Base-by-base conservation (phyloP, 2,329 filamentous ascomycete genomes). In the Pestalotiopsis sp. region DNA sequence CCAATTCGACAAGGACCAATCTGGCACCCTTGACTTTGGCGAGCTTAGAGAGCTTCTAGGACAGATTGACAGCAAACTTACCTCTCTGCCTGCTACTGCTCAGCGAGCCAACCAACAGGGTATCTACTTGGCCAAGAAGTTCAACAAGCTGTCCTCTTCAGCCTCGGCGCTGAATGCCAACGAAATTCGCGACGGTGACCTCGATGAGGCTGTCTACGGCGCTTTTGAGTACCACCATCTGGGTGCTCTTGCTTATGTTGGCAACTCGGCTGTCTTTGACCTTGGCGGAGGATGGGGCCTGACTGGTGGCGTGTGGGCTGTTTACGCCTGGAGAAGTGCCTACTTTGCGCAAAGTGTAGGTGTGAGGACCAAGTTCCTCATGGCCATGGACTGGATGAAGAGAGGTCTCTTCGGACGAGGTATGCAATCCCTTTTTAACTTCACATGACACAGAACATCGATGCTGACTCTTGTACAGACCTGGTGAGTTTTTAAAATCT, bases 381-480 rank as follows among this genome's bases (percentile, higher is more conserved):
- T 99, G 81, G 94, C 94, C 20, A 98, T 99, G 96, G 96, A 99
- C 80, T 99, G 96, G 96, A 91, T 90, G n/a, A 99, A 98, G 88
- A 88, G 97, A 78, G 93, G 94, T 13, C 81, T 99, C 25, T 99
- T 99, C 83, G 96, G 96, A 73, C 88, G 96, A 91, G 96, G 95
- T 98, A 82, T 84, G 60, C 66, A 57, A 17, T 7, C 14, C 1
- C 17, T 9, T 27, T 27, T 1, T 14, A 14, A 36, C 7, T 5
- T 14, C 13, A 12, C 13, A 36, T 23, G 17, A 20, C 3, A 2
- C 4, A n/a, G 25, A 5, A 38, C 25, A 36, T 13, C 59, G n/a
- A 14, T 64, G 11, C 38, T 58, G 66, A 62, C 70, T 71, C 58
- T 69, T 64, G 3, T 49, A n/a, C 14, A 78, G 76, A 78, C 70